Percentiles rank a stretch among this genome's conserved stretches.
phyloP scores from a whole-genome alignment of 305 asterid species.

The Solanum hybrid region DNA sequence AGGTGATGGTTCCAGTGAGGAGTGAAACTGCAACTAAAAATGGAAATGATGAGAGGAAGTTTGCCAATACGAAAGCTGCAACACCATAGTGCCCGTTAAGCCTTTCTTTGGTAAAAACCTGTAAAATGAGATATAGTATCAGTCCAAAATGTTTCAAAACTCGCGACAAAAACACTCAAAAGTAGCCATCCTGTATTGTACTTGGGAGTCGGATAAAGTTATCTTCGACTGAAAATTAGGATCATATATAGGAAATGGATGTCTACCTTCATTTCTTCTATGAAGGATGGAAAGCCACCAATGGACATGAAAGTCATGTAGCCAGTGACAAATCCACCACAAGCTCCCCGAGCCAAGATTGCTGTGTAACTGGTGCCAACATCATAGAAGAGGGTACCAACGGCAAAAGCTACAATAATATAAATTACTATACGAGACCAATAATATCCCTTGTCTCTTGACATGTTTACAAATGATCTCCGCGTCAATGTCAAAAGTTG shows the following conservation, averaged over 20 bases:
- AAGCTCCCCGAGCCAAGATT: constrained; percentile 80
- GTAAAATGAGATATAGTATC: constrained; percentile 2
- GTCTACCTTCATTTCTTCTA: constrained; percentile 79
- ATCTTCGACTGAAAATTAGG: background rate
- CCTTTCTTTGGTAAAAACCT: constrained; percentile 80
- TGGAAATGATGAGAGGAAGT: constrained; percentile 73
- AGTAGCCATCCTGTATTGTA: background rate
- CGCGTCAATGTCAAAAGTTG: constrained; percentile 61
- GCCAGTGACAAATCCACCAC: constrained; percentile 87
- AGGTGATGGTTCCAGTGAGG: constrained; percentile 57
- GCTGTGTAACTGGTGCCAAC: constrained; percentile 82
- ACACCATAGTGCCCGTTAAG: constrained; percentile 86
- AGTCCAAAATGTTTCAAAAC: background rate
- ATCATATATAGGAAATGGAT: background rate
- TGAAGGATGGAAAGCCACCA: constrained; percentile 87
- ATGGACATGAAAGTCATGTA: constrained; percentile 94
- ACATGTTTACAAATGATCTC: constrained; percentile 73
- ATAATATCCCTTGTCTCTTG: constrained; percentile 71
- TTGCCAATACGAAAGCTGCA: constrained; percentile 54
- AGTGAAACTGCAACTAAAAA: constrained; percentile 56
- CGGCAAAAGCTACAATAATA: constrained; percentile 51
- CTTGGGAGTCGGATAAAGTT: background rate
- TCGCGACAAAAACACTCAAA: background rate
- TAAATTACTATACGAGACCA: constrained; percentile 78
- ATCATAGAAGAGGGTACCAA: constrained; percentile 74